Evolutionary conservation across 331 rosid genomes (phyloP), one percentile per base, ranked within the genome.

Genomic region (Dryas integrifolia): DNA sequence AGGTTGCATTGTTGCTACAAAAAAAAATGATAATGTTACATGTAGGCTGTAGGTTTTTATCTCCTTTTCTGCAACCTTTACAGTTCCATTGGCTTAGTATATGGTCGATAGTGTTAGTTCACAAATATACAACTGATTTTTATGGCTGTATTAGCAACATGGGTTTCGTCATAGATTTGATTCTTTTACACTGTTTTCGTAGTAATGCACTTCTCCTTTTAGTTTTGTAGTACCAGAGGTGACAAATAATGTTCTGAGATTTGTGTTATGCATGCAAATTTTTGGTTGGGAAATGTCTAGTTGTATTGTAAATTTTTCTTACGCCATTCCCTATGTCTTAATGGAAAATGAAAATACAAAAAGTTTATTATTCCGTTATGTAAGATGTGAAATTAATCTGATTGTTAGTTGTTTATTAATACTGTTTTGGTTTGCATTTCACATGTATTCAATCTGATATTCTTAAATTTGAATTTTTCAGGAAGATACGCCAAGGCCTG

Each of bases 401-500:
- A 30, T 30, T 30, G 35, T 30, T 30, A 30, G 35, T 30, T 30
- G 35, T 30, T 30, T 30, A 30, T 30, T 30, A 30, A 30, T 30
- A 30, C 35, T 30, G 35, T 46, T 5, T 26, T 30, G 40, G 6
- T 67, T 67, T 11, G 24, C 26, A 0, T 7, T 44, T 67, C 11
- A 11, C 43, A 3, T 1, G 13, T 15, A 30, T 30, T 30, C 35
- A 1, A 44, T 41, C 26, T 77, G 40, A 45, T 45, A 12, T 41
- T 10, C 40, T 63, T 7, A 15, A 44, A 10, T 46, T 18, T 53
- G 38, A 15, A 18, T 41, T 66, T 74, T 65, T 35, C 72, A 92
- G 98, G 98, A 92, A 24, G 98, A 92, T 75, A 74, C 52, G 0
- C 93, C 87, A 26, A 90, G 92, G 82, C 92, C 98, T 3, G 97